Base-by-base conservation (phyloP, 257 asterid genomes). In the Plantago elongata region DNA sequence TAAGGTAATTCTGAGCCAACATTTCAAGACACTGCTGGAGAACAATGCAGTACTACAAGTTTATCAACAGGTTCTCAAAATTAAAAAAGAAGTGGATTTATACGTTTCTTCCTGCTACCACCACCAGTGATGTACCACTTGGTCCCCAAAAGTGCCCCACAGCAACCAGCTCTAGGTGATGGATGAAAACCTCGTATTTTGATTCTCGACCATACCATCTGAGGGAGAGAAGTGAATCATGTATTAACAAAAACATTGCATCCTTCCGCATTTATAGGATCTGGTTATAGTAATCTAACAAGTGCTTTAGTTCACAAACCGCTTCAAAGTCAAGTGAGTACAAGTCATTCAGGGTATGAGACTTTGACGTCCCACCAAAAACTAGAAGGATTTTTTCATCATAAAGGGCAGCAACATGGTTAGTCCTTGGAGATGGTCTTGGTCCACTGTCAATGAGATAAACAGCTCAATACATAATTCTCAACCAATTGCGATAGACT, bases 41-140 rank as follows among this genome's bases (percentile, higher is more conserved):
- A 34, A 34, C 7, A 34, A 34, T 34, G 40, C 40, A 4, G 40
- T 22, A 22, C 27, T 22, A 22, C 27, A 22, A 22, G 27, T 34
- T 34, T 34, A 4, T 1, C 40, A 34, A 7, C 40, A 34, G 40
- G 40, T 34, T 34, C 5, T 34, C 59, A 54, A 54, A 9, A 54
- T 0, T 54, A 27, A n/a, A 54, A 10, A 18, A 54, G 58, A 18
- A 54, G 58, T 30, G 16, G 16, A 13, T 5, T 63, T 92, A 22
- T 87, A 93, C 99, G 74, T 63, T 78, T 93, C 80, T 85, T 93
- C 84, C 72, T 87, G 88, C 94, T 89, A 67, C 97, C 97, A 68
- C 99, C 99, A 34, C 97, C 99, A 10, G 95, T 82, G 67, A 93
- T 89, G 69, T 89, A 89, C 97, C 97, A 93, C 82, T 85, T 93